These are phyloP conservation scores for Fusarium burgessii DNA, from an alignment of 2,329 filamentous ascomycete genomes.

Conservation along the genomic window DNA sequence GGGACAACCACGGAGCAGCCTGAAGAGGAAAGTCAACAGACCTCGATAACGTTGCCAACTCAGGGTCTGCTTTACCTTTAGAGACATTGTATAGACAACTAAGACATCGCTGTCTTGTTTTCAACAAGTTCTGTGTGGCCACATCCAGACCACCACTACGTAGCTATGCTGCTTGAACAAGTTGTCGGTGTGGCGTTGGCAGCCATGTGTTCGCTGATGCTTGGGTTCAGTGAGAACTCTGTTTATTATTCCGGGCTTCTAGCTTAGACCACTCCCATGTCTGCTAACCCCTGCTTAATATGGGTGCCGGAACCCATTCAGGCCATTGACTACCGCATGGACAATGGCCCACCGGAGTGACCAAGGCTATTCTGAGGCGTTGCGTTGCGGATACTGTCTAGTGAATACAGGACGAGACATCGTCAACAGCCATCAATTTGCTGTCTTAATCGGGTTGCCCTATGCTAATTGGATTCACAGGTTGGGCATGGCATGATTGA, in stretches of 20 bases:
- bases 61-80: not conserved
- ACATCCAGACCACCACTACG: not conserved
- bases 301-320: not conserved
- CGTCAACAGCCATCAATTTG: not conserved
- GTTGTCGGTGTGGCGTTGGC: constrained; percentile 19
- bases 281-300: constrained; percentile 12
- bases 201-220: constrained; percentile 7
- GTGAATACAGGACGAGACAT: not conserved
- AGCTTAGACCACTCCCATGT: constrained; percentile 10
- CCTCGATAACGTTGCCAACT: constrained; percentile 12
- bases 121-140: not conserved
- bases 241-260: constrained; percentile 11
- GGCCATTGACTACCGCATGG: constrained; percentile 6
- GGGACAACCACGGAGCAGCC: constrained; percentile 15
- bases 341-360: not conserved
- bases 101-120: not conserved
- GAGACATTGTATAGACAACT: not conserved
- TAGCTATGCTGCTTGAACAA: constrained; percentile 11
- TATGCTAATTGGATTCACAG: constrained; percentile 5
- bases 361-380: not conserved
- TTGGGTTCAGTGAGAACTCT: constrained; percentile 13
- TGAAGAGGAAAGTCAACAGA: constrained; percentile 23
- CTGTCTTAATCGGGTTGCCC: not conserved
- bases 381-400: constrained; percentile 1
- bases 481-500: not conserved